Evolutionary conservation across 2,329 filamentous ascomycete genomes (phyloP).

Genomic region (Fusarium paranaense): DNA sequence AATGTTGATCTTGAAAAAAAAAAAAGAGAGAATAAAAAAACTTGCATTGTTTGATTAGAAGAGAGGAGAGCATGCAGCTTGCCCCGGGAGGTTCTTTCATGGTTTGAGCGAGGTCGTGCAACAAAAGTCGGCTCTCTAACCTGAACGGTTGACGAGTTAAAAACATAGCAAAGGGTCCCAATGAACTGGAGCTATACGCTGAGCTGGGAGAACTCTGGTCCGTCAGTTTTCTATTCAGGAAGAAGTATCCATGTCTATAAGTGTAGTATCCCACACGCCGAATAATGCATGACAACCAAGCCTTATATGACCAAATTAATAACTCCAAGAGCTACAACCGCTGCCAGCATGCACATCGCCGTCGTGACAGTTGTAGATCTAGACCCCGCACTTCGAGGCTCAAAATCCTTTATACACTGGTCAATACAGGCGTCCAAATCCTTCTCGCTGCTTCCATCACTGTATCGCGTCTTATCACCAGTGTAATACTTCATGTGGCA

Average conservation of each 20-base stretch:
- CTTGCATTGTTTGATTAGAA: too few relatives aligned
- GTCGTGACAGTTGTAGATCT: not conserved
- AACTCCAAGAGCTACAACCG: not conserved
- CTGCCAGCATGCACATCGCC: not conserved
- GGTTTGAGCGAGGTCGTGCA: not conserved
- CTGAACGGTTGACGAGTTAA: too few relatives aligned
- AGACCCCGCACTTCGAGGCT: conserved; percentile 11
- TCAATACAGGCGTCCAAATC: conserved; percentile 26
- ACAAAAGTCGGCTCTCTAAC: not conserved
- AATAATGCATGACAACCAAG: not conserved
- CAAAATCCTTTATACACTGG: conserved; percentile 31
- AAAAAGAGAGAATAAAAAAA: too few relatives aligned
- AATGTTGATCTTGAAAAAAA: not conserved
- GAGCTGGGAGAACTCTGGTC: not conserved
- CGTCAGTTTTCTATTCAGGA: not conserved
- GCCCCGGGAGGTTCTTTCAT: not conserved
- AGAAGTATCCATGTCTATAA: not conserved
- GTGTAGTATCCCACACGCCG: not conserved
- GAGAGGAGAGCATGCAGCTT: not conserved
- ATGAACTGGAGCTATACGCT: not conserved
- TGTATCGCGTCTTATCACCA: conserved; percentile 15
- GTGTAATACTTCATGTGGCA: conserved; percentile 37
- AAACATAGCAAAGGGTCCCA: not conserved
- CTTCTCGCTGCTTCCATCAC: conserved; percentile 20
- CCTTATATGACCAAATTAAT: not conserved